These are phyloP conservation scores for Vigna mungo DNA, from an alignment of 306 rosid genomes.

Conservation along the genomic window DNA sequence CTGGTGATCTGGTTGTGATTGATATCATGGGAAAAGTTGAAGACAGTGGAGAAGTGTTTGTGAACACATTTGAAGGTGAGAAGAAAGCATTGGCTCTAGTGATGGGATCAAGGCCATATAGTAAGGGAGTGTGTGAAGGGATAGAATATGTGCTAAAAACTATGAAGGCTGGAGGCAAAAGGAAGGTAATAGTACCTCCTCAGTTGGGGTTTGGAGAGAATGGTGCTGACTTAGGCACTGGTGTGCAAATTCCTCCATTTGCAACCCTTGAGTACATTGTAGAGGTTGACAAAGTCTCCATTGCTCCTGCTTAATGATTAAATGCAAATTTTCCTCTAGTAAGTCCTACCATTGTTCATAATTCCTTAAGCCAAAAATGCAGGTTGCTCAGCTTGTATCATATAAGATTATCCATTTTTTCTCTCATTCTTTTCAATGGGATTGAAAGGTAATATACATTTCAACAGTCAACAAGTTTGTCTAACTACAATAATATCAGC, in stretches of 20 bases:
- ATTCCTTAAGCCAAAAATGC: constrained; percentile 14
- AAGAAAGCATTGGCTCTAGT: constrained; percentile 84
- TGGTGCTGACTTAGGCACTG: constrained; percentile 87
- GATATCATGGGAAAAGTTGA: constrained; percentile 69
- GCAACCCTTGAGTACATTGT: constrained; percentile 83
- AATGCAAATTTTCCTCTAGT: constrained; percentile 24
- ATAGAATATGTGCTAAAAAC: constrained; percentile 68
- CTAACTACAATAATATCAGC: not conserved
- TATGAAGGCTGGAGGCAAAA: constrained; percentile 91
- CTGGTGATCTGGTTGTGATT: constrained; percentile 86
- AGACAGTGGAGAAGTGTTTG: constrained; percentile 69
- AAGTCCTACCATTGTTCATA: not conserved
- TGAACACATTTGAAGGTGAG: constrained; percentile 76
- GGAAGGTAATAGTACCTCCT: constrained; percentile 80
- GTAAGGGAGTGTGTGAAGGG: constrained; percentile 95
- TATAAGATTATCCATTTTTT: constrained; percentile 12
- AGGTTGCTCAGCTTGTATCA: constrained; percentile 19
- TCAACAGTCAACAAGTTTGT: not conserved
- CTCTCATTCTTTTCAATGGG: constrained; percentile 12
- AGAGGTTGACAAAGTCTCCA: constrained; percentile 88
- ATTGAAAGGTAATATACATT: not conserved
- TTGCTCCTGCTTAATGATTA: constrained; percentile 76
- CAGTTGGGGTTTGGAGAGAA: constrained; percentile 75
- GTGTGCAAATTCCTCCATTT: constrained; percentile 74
- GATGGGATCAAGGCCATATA: constrained; percentile 89